Base-by-base conservation (phyloP, 352 stramenopile species). In the Globisporangium cylindrosporum region DNA sequence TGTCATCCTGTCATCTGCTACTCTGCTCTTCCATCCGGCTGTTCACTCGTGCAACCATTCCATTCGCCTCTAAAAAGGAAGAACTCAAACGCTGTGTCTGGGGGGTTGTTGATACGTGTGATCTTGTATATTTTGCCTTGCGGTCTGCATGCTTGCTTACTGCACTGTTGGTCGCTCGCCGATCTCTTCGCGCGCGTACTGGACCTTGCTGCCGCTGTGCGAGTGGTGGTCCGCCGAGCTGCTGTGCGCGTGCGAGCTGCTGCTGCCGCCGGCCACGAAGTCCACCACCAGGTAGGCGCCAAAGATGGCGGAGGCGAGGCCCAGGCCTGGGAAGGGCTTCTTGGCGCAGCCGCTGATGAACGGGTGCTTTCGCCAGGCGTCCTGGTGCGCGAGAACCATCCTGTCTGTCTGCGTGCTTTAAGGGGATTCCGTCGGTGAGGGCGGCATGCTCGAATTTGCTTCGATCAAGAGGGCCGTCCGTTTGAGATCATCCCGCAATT, bases 321-420 rank as follows among this genome's bases (percentile, higher is more conserved):
- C 88, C 43, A 95, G 68, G 15, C 88, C 88, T 27, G 88, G 89
- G 69, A 95, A 89, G 22, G 88, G 88, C 80, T 95, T 95, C 84
- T 93, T 95, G 70, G 71, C 80, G 76, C 86, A 94, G 68, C 79
- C 78, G 49, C 71, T 64, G 74, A 95, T 89, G 81, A 95, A 95
- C 32, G 88, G 88, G 76, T 95, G 88, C 84, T 90, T 94, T 68
- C 88, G 77, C 88, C 88, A 95, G 62, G 88, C 88, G 84, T 95
- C 88, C 78, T 95, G 88, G 65, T 91, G 81, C 25, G 84, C 80
- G 75, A 95, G 81, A 81, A 95, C 88, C 88, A 95, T 95, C 49
- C 29, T 78, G 22, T 12, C 32, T 10, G 22, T 41, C n/a, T 20
- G 18, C 15, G 20, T 34, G 34, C 41, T 54, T 51, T 29, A 43